Conservation (phyloP, 129 eudicot genomes). For the Calendula officinalis region DNA sequence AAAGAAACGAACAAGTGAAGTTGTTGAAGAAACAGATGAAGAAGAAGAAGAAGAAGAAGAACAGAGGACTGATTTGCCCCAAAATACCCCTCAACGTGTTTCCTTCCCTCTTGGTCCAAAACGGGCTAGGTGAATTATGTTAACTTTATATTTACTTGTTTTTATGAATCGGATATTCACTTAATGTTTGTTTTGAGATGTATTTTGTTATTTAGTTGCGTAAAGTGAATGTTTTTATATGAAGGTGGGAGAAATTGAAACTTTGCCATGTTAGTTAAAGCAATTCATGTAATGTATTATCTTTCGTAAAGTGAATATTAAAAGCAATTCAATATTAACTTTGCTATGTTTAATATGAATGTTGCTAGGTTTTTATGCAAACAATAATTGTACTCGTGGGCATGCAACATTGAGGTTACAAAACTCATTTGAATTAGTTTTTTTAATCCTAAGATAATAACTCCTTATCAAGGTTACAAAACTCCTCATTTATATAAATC, state of each 20-base stretch:
- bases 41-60: slow-evolving; percentile 59
- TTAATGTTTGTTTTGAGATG: not conserved
- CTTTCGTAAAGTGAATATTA: too few relatives aligned
- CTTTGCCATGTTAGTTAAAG: slow-evolving; percentile 3
- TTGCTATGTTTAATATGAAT: not conserved
- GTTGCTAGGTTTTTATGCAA: not conserved
- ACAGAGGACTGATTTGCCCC: slow-evolving; percentile 48
- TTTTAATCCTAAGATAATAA: too few relatives aligned
- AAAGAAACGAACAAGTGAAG: slow-evolving; percentile 48
- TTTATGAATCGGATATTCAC: not conserved
- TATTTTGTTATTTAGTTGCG: not conserved
- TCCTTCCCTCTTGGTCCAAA: slow-evolving; percentile 80
- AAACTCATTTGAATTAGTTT: not conserved
- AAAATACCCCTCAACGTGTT: slow-evolving; percentile 60
- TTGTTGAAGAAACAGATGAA: slow-evolving; percentile 78
- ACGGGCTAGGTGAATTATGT: slow-evolving; percentile 50
- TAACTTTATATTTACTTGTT: not conserved
- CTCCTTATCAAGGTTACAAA: too few relatives aligned
- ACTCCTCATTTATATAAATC: too few relatives aligned
- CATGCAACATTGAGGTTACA: not conserved
- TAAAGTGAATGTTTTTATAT: not conserved
- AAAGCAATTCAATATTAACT: too few relatives aligned
- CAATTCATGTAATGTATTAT: too few relatives aligned
- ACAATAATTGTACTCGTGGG: not conserved
- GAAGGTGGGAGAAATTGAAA: slow-evolving; percentile 1